phyloP scores from a whole-genome alignment of 345 rosid genomes.

The Anacardium occidentale region DNA sequence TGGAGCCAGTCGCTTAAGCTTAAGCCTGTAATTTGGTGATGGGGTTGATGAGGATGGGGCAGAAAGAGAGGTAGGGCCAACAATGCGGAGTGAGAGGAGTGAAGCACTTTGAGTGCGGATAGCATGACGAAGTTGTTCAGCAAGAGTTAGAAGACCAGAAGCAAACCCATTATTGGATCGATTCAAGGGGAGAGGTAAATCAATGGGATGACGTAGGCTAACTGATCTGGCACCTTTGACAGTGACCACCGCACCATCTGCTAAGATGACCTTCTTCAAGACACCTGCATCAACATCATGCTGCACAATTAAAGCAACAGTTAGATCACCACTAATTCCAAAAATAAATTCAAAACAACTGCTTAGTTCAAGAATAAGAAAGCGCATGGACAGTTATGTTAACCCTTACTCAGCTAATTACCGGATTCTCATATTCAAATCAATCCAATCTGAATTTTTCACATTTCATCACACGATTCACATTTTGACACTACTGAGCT shows the following conservation, averaged over 20 bases:
- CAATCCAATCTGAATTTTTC: neutral
- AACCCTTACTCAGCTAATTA: neutral
- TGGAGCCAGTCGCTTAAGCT: constrained; percentile 87
- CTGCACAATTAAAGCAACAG: constrained; percentile 38
- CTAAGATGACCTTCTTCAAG: constrained; percentile 82
- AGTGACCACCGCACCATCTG: constrained; percentile 90
- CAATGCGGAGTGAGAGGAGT: constrained; percentile 80
- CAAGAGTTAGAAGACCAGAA: constrained; percentile 79
- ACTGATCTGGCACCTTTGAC: constrained; percentile 96
- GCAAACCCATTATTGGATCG: constrained; percentile 59
- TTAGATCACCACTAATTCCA: constrained; percentile 5
- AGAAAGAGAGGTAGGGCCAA: constrained; percentile 76
- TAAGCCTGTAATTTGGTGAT: constrained; percentile 58
- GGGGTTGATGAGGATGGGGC: constrained; percentile 50
- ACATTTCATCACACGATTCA: neutral
- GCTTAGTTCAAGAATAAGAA: neutral
- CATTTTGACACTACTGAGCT: too few species aligned
- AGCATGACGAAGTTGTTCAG: constrained; percentile 71
- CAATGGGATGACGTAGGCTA: constrained; percentile 81
- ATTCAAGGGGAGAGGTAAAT: constrained; percentile 78
- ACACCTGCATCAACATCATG: constrained; percentile 97
- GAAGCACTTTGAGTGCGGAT: constrained; percentile 45
- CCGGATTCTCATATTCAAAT: neutral
- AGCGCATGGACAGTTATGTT: neutral
- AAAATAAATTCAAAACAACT: neutral